Evolutionary conservation across 2,329 filamentous ascomycete species (phyloP), one percentile per base, ranked within the genome.

Genomic region (Hypoxylon rubiginosum): DNA sequence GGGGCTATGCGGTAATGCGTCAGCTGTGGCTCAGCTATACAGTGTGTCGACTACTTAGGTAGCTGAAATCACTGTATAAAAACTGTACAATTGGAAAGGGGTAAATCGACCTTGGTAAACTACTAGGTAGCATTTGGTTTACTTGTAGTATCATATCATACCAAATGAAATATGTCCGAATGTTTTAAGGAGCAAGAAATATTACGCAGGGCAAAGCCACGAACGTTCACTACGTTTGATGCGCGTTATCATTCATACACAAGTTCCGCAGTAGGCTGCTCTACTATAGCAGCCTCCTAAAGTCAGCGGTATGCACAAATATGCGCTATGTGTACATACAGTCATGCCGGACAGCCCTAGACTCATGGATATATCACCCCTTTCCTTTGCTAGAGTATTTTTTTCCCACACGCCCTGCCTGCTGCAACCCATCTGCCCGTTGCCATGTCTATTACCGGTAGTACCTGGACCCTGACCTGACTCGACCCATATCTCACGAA

Each of bases 1-100:
- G 19, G 17, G 36, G 58, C 9, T 43, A 43, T 43, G 48, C n/a
- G 28, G 48, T 49, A 17, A 45, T 50, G 54, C 63, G 59, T 68
- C 60, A 66, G 49, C 62, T 64, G 63, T 68, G 66, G 66, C 66
- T 66, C 53, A 68, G 55, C 48, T 55, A 39, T 17, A 36, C 49
- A 36, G 30, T 26, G 45, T 49, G 45, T 30, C 13, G 7, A 6
- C 10, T 17, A 26, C 5, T n/a, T 9, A 46, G 15, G 13, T 15
- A 24, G 21, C 21, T 24, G 4, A 24, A 24, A 24, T 10, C 11
- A 49, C 11, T 28, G 21, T 28, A 49, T 15, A n/a, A 4, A 15
- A 28, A 4, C 10, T 5, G 5, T 17, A 49, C 45, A 24, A 10
- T 49, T 3, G 6, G 15, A 15, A 7, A 49, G 17, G 39, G 39